phyloP scores from a whole-genome alignment of 352 stramenopile genomes.

The Phytopythium ostracodes region DNA sequence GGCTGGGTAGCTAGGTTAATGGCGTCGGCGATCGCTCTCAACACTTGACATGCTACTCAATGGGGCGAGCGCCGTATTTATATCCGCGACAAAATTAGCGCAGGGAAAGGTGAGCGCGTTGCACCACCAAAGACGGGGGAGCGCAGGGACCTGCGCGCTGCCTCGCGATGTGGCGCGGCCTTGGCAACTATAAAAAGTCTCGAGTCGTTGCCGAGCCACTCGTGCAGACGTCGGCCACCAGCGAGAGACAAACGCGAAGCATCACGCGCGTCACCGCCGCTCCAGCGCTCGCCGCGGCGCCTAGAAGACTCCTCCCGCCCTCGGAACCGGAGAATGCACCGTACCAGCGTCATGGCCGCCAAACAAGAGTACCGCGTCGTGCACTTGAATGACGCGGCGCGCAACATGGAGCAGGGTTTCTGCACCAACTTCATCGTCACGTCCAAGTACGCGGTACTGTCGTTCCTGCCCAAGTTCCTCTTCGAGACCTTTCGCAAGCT shows the following conservation, averaged over 20 bases:
- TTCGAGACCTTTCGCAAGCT: constrained; percentile 90
- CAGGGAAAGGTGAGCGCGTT: background rate
- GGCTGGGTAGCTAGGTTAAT: background rate
- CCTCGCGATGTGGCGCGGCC: background rate
- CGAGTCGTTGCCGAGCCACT: background rate
- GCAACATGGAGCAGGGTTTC: constrained; percentile 57
- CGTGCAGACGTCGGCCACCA: background rate
- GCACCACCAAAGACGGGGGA: background rate
- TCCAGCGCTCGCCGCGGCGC: background rate
- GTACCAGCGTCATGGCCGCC: constrained; percentile 8
- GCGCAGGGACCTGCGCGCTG: background rate
- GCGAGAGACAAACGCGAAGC: background rate
- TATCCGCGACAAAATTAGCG: constrained; percentile 1
- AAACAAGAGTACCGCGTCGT: constrained; percentile 48
- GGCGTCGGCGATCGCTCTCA: background rate
- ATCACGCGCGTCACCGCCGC: too few species aligned
- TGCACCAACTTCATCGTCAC: constrained; percentile 90
- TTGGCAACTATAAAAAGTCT: background rate
- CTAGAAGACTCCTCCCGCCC: background rate
- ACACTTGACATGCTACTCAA: too few species aligned
- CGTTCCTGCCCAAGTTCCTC: constrained; percentile 90
- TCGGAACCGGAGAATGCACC: background rate
- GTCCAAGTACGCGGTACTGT: constrained; percentile 88
- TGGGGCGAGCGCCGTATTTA: background rate
- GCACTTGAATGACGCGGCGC: constrained; percentile 47